phyloP scores from a whole-genome alignment of 257 asterid species.

The Cordia subcordata region DNA sequence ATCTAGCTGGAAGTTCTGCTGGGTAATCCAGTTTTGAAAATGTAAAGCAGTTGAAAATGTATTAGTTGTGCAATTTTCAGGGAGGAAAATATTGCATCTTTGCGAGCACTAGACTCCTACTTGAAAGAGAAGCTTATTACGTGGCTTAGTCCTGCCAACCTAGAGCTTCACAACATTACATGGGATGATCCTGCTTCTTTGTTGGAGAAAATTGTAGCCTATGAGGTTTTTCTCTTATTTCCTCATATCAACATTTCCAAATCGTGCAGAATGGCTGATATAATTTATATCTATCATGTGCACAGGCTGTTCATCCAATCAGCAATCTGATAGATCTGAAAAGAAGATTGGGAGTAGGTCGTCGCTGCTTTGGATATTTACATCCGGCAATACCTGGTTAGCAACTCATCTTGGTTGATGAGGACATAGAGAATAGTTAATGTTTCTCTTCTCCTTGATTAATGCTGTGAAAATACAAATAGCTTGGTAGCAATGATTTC shows the following conservation, averaged over 20 bases:
- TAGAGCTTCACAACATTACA: conserved; percentile 76
- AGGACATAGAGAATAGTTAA: neutral
- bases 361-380: conserved; percentile 91
- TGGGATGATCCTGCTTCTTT: conserved; percentile 98
- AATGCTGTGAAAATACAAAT: neutral
- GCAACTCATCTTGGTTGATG: conserved; percentile 12
- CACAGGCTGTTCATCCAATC: conserved; percentile 95
- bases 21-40: neutral
- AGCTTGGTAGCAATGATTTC: too few species aligned
- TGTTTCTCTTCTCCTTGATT: neutral
- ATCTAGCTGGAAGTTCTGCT: neutral
- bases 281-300: neutral
- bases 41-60: neutral
- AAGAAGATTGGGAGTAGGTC: conserved; percentile 89
- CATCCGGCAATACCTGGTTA: conserved; percentile 96
- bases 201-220: conserved; percentile 90
- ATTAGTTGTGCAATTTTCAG: conserved; percentile 29
- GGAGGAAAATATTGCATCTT: conserved; percentile 58
- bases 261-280: too few species aligned
- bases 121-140: conserved; percentile 88
- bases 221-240: conserved; percentile 50
- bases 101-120: conserved; percentile 82
- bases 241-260: too few species aligned
- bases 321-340: conserved; percentile 88
- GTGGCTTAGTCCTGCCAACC: conserved; percentile 96